Evolutionary conservation across 352 stramenopile genomes (phyloP).

Genomic region (Phytophthora tentaculata): DNA sequence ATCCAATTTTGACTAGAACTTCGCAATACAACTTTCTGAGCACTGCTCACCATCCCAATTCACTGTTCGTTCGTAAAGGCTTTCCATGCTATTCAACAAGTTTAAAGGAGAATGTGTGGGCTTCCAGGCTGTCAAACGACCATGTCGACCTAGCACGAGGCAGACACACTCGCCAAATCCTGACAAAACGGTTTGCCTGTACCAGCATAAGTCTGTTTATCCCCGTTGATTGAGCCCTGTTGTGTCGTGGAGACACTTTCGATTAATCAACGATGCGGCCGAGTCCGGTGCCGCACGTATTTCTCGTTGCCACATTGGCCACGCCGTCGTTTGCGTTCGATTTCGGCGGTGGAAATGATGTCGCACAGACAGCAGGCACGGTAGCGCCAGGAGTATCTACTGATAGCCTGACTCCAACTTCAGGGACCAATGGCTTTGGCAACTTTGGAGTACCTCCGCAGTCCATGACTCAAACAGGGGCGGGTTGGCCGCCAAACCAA

Average conservation of each 20-base stretch:
- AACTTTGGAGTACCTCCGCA: constrained; percentile 9
- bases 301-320: constrained; percentile 15
- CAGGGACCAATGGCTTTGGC: constrained; percentile 19
- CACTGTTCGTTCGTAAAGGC: too few species aligned
- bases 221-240: neutral
- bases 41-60: too few species aligned
- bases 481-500: too few species aligned
- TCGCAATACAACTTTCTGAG: too few species aligned
- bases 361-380: constrained; percentile 20
- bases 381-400: constrained; percentile 12
- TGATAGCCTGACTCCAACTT: constrained; percentile 2
- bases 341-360: constrained; percentile 16
- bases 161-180: too few species aligned
- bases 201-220: too few species aligned
- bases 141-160: too few species aligned
- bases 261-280: constrained; percentile 18
- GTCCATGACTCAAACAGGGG: neutral
- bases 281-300: constrained; percentile 3
- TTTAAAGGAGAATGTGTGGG: too few species aligned
- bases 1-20: too few species aligned
- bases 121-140: too few species aligned
- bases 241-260: constrained; percentile 12
- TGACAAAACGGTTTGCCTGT: too few species aligned
- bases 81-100: too few species aligned
- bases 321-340: constrained; percentile 22